Percentiles rank a stretch among this genome's conserved stretches.
These are phyloP conservation scores for Fusarium scirpi DNA, from an alignment of 2,329 filamentous ascomycete genomes.

Conservation along the genomic window DNA sequence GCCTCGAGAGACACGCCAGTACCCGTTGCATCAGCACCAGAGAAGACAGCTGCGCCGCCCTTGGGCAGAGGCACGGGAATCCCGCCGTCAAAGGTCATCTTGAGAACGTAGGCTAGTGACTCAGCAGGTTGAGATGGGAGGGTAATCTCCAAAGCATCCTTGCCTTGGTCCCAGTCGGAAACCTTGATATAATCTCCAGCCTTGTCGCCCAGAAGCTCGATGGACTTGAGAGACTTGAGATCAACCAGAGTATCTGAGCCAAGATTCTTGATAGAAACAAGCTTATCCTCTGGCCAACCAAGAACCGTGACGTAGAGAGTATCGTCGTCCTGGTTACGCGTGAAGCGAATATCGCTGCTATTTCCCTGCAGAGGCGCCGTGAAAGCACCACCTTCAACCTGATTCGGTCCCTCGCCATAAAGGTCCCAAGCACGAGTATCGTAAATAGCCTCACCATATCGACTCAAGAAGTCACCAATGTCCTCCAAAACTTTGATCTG, in stretches of 20 bases:
- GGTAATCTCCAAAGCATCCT: slow-evolving; percentile 3
- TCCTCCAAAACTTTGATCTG: slow-evolving; percentile 18
- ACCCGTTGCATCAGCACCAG: not conserved
- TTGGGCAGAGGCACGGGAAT: slow-evolving; percentile 12
- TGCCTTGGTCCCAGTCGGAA: slow-evolving; percentile 1
- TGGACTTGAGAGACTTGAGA: not conserved
- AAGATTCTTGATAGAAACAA: not conserved
- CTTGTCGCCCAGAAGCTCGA: slow-evolving; percentile 6
- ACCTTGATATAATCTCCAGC: not conserved
- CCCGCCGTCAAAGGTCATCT: not conserved
- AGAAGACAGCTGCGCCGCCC: not conserved
- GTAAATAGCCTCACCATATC: slow-evolving; percentile 8
- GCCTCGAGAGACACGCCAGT: slow-evolving; percentile 3
- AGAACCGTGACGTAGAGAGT: slow-evolving; percentile 14
- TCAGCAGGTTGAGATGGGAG: not conserved
- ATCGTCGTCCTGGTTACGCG: slow-evolving; percentile 1
- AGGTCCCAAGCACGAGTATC: slow-evolving; percentile 16
- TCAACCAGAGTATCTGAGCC: not conserved
- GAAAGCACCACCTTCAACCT: slow-evolving; percentile 18
- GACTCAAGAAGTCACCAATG: slow-evolving; percentile 6
- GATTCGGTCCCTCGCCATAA: slow-evolving; percentile 5
- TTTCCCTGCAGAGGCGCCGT: slow-evolving; percentile 5
- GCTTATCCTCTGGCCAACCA: slow-evolving; percentile 4
- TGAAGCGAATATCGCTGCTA: slow-evolving; percentile 23
- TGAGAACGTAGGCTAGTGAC: slow-evolving; percentile 6